phyloP scores from a whole-genome alignment of 495 filamentous ascomycete genomes.

The Aspergillus carlsbadensis region DNA sequence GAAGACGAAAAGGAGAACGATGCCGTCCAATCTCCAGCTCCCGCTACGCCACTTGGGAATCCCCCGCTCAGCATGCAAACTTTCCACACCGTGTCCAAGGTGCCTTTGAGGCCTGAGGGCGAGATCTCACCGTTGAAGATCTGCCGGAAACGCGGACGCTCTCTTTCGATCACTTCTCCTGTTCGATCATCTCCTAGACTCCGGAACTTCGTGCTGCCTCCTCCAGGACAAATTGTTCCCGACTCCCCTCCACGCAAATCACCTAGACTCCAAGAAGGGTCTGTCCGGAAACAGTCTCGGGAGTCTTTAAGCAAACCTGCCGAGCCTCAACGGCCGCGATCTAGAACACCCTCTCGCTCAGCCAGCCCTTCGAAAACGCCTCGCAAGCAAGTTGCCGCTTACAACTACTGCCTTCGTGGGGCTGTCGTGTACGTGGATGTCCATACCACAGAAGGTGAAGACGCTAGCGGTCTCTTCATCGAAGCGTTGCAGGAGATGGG shows the following conservation, averaged over 20 bases:
- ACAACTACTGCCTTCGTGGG: constrained; percentile 54
- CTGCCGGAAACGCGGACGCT: constrained; percentile 52
- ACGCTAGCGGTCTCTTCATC: constrained; percentile 80
- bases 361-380: constrained; percentile 29
- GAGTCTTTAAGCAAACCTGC: constrained; percentile 9
- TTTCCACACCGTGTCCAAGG: constrained; percentile 72
- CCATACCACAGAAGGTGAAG: constrained; percentile 83
- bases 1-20: constrained; percentile 38
- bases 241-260: constrained; percentile 29
- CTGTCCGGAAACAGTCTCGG: constrained; percentile 20
- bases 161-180: constrained; percentile 41
- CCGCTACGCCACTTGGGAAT: constrained; percentile 35
- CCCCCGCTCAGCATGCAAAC: constrained; percentile 35
- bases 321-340: not conserved
- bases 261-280: constrained; percentile 18
- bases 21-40: constrained; percentile 22
- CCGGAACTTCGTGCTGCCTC: constrained; percentile 25
- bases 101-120: constrained; percentile 69
- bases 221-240: constrained; percentile 12
- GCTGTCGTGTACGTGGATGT: constrained; percentile 90
- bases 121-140: constrained; percentile 59
- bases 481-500: constrained; percentile 83
- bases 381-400: constrained; percentile 18
- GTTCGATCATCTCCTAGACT: constrained; percentile 35
- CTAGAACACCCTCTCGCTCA: constrained; percentile 20